Percentiles rank a stretch among this genome's conserved stretches.
Conservation (phyloP, 2,329 filamentous ascomycete species). For the Gremmenia infestans region DNA sequence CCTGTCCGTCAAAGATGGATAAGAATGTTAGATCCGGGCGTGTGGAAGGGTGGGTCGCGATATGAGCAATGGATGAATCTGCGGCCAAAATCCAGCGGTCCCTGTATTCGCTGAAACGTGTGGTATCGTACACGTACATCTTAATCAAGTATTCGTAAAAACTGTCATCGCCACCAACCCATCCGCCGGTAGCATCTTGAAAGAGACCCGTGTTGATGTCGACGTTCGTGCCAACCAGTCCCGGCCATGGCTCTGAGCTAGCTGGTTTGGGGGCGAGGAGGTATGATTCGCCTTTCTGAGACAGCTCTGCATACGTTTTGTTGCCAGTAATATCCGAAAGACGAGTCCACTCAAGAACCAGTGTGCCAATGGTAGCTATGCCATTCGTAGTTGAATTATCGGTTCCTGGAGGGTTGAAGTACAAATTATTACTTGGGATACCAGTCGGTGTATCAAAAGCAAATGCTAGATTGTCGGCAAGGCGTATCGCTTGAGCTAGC, state of each 20-base stretch:
- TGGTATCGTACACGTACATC: conserved; percentile 76
- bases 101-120: conserved; percentile 58
- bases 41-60: conserved; percentile 62
- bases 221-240: conserved; percentile 66
- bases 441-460: conserved; percentile 75
- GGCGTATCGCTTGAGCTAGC: conserved; percentile 59
- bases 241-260: conserved; percentile 66
- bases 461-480: conserved; percentile 70
- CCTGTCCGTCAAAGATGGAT: conserved; percentile 47
- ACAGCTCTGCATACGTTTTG: conserved; percentile 58
- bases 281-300: conserved; percentile 63
- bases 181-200: conserved; percentile 62
- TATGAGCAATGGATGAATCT: conserved; percentile 67
- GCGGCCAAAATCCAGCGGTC: conserved; percentile 72
- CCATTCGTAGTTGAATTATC: conserved; percentile 57
- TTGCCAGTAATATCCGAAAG: conserved; percentile 72
- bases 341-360: conserved; percentile 80
- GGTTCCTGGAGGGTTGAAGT: conserved; percentile 49
- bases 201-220: conserved; percentile 63
- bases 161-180: conserved; percentile 72
- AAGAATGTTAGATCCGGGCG: conserved; percentile 70
- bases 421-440: conserved; percentile 65
- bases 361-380: conserved; percentile 69
- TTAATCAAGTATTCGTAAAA: conserved; percentile 92
- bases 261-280: conserved; percentile 62